Percentiles rank a stretch among this genome's conserved stretches.
Evolutionary conservation across 305 asterid genomes (phyloP).

Genomic region (Fraxinus nigra): DNA sequence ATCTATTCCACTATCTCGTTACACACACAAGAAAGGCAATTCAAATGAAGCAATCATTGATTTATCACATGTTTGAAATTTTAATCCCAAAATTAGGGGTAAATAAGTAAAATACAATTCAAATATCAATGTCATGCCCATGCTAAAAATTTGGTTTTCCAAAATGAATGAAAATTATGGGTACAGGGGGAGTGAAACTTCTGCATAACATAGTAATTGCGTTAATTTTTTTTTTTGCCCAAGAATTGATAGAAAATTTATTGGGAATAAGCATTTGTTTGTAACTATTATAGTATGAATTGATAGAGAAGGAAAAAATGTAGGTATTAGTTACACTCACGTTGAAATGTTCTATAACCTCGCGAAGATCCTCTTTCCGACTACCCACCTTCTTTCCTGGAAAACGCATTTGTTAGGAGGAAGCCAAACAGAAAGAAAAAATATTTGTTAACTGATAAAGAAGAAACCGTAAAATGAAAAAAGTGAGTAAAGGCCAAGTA

Average conservation of each 20-base stretch:
- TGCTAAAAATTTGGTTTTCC: not conserved
- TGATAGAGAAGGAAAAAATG: not conserved
- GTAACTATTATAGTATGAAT: not conserved
- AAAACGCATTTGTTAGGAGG: constrained; percentile 23
- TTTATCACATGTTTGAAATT: not conserved
- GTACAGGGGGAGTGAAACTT: not conserved
- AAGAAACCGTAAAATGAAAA: not conserved
- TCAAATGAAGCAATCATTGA: not conserved
- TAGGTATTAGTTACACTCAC: constrained; percentile 51
- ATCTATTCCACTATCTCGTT: not conserved
- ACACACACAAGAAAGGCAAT: not conserved
- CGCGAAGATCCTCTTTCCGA: constrained; percentile 78
- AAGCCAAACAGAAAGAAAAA: constrained; percentile 9
- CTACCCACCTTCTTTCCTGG: constrained; percentile 71
- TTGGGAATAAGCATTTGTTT: not conserved
- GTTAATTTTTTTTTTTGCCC: not conserved
- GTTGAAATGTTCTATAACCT: constrained; percentile 80
- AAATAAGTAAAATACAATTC: not conserved
- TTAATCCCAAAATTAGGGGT: no score
- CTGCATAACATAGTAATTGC: not conserved
- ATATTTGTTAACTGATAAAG: constrained; percentile 1
- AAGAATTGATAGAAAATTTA: constrained; percentile 5
- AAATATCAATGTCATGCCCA: not conserved
- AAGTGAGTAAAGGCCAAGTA: not conserved
- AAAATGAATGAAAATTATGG: not conserved